phyloP scores from a whole-genome alignment of 176 grass and related monocot genomes.

The Olyra latifolia region DNA sequence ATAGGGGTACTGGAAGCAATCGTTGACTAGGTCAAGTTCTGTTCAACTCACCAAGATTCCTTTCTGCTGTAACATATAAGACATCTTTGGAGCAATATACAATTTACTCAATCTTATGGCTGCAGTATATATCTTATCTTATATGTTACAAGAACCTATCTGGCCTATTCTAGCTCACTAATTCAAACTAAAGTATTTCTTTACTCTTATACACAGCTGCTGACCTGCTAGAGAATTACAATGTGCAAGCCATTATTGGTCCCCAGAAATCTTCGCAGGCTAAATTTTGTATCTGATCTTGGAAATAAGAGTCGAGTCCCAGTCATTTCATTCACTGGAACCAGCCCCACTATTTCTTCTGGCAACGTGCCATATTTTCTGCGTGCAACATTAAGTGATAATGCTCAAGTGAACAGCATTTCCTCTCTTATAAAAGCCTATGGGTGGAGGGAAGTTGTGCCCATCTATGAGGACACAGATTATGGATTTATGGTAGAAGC shows the following conservation, averaged over 20 bases:
- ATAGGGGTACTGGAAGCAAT: background rate
- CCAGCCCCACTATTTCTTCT: slow-evolving; percentile 44
- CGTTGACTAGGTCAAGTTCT: too few relatives aligned
- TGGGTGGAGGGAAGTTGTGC: slow-evolving; percentile 45
- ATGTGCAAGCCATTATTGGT: slow-evolving; percentile 51
- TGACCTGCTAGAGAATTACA: slow-evolving; percentile 44
- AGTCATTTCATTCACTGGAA: slow-evolving; percentile 54
- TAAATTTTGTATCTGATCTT: slow-evolving; percentile 47
- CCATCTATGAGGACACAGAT: slow-evolving; percentile 53
- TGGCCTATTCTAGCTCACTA: background rate
- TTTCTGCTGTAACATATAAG: too few relatives aligned
- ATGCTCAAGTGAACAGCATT: slow-evolving; percentile 29
- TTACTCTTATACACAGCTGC: slow-evolving; percentile 42
- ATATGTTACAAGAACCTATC: too few relatives aligned
- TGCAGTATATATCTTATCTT: background rate
- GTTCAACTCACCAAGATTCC: too few relatives aligned
- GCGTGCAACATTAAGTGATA: slow-evolving; percentile 39
- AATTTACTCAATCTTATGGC: background rate
- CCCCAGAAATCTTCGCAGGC: slow-evolving; percentile 53
- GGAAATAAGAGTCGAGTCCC: slow-evolving; percentile 54
- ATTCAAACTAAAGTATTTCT: background rate
- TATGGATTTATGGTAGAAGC: slow-evolving; percentile 46
- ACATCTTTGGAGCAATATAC: too few relatives aligned
- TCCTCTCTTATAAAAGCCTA: slow-evolving; percentile 36
- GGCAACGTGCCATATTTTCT: slow-evolving; percentile 33